Conservation (phyloP, 345 rosid genomes). For the Gossypium mustelinum region DNA sequence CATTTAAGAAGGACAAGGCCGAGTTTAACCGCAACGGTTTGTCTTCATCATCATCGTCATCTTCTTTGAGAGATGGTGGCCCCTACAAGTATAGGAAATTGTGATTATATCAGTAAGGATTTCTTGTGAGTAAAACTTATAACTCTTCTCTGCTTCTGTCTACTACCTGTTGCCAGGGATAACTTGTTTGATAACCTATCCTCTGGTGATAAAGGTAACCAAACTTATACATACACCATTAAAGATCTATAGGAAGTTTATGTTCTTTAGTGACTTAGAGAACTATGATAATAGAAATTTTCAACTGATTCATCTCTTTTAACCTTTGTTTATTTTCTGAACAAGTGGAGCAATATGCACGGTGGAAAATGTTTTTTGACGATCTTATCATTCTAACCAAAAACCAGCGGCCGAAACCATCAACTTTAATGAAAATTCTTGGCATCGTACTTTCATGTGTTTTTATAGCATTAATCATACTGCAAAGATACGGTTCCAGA, state of each 20-base stretch:
- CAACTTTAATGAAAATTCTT: neutral
- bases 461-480: neutral
- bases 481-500: neutral
- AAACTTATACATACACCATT: neutral
- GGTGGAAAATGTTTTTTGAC: neutral
- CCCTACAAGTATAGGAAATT: conserved; percentile 28
- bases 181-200: neutral
- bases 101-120: conserved; percentile 18
- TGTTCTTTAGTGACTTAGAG: neutral
- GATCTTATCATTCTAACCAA: neutral
- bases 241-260: neutral
- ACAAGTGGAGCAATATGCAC: neutral
- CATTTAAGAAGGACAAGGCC: conserved; percentile 81
- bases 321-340: neutral
- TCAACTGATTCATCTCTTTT: neutral
- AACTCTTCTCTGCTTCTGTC: neutral
- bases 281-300: neutral
- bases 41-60: conserved; percentile 58
- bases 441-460: neutral
- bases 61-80: conserved; percentile 36
- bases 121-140: neutral
- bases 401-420: neutral
- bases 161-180: neutral
- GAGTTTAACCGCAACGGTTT: conserved; percentile 47
- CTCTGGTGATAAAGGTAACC: neutral